Percentiles rank a stretch among this genome's conserved stretches.
Conservation (phyloP, 257 asterid species). For the Euphrasia confusa region DNA sequence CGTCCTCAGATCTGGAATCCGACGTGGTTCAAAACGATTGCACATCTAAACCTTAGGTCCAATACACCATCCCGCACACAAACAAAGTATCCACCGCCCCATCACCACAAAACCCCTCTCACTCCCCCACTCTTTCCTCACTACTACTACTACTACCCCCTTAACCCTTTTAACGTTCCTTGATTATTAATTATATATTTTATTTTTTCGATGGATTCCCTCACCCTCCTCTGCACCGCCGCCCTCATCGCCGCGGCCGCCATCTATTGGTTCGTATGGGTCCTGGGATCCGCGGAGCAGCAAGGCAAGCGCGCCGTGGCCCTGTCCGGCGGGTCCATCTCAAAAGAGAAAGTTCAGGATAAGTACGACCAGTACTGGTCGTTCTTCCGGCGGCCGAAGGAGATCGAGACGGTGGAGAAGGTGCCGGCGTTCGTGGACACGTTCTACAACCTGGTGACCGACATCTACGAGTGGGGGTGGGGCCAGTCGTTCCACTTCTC, state of each 20-base stretch:
- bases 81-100: background rate
- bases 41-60: no score
- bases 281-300: constrained; percentile 69
- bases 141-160: no score
- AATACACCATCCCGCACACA: background rate
- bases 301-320: constrained; percentile 65
- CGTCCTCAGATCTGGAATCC: no score
- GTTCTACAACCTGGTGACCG: constrained; percentile 78
- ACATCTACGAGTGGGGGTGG: constrained; percentile 90
- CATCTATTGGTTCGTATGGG: constrained; percentile 61
- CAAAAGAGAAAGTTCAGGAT: constrained; percentile 53
- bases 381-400: constrained; percentile 67
- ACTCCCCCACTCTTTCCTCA: constrained; percentile 9
- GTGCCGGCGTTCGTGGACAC: constrained; percentile 82
- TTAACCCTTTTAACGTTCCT: background rate
- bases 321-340: constrained; percentile 75
- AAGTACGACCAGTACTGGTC: constrained; percentile 72
- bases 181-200: no score
- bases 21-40: no score
- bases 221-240: constrained; percentile 56
- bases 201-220: constrained; percentile 38
- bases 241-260: constrained; percentile 56
- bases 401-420: constrained; percentile 51
- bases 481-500: constrained; percentile 82
- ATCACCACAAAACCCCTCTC: constrained; percentile 22